Conservation (phyloP, 2,329 filamentous ascomycete genomes). For the Paecilomyces variotii region DNA sequence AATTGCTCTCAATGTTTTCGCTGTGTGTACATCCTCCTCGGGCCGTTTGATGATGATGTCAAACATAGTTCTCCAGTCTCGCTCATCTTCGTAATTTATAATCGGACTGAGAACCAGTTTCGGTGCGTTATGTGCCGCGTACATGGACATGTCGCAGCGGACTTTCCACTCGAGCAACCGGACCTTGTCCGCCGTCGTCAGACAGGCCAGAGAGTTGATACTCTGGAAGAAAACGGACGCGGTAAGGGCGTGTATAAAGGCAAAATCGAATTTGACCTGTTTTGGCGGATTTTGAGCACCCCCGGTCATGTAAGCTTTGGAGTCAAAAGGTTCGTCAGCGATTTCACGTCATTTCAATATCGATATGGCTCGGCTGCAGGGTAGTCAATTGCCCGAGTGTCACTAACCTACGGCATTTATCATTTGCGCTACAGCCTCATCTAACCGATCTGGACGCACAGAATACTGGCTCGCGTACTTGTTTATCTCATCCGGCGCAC, state of each 20-base stretch:
- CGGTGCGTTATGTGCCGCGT: conserved; percentile 60
- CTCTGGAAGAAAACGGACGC: conserved; percentile 63
- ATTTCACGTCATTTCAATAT: conserved; percentile 35
- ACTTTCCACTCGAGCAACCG: conserved; percentile 77
- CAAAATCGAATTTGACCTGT: conserved; percentile 72
- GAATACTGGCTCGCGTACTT: conserved; percentile 51
- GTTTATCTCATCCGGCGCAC: conserved; percentile 57
- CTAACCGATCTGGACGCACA: conserved; percentile 49
- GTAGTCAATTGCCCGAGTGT: neutral
- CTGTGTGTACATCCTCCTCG: conserved; percentile 70
- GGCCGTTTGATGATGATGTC: conserved; percentile 38
- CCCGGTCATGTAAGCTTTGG: conserved; percentile 47
- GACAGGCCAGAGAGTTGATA: conserved; percentile 55
- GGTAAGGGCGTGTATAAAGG: conserved; percentile 70
- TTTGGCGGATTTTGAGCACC: conserved; percentile 59
- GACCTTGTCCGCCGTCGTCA: conserved; percentile 52
- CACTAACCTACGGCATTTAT: conserved; percentile 52
- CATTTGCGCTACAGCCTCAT: conserved; percentile 58
- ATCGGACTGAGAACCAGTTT: conserved; percentile 54
- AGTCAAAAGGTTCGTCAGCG: conserved; percentile 18
- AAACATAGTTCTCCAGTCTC: conserved; percentile 40
- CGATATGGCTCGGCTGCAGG: neutral
- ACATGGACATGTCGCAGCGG: conserved; percentile 64
- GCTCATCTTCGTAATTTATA: conserved; percentile 48
- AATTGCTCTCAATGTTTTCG: conserved; percentile 66